Evolutionary conservation across 208 protist species (phyloP).

Genomic region (Trypanosomatidae sp.): DNA sequence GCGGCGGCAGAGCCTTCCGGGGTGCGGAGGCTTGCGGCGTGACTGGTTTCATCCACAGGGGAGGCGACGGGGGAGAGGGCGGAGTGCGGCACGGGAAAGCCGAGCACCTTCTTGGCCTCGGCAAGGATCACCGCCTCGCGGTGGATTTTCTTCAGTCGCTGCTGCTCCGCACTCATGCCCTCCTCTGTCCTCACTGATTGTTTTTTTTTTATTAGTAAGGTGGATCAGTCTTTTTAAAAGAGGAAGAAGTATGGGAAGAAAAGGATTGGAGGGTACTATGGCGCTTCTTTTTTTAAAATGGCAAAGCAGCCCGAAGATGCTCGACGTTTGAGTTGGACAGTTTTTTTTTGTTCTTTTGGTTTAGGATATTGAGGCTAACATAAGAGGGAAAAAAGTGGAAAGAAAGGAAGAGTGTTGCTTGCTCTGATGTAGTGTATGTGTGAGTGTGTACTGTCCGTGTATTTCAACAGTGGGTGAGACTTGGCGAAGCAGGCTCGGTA

Average conservation of each 20-base stretch:
- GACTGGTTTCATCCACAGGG: background rate
- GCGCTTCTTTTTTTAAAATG: too few relatives aligned
- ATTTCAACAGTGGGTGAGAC: background rate
- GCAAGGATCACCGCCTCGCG: slow-evolving; percentile 34
- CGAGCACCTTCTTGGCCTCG: slow-evolving; percentile 33
- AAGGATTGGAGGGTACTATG: background rate
- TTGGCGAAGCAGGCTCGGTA: too few relatives aligned
- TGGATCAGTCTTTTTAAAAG: too few relatives aligned
- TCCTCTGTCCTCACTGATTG: background rate
- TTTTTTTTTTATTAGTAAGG: too few relatives aligned
- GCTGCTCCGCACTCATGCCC: slow-evolving; percentile 27
- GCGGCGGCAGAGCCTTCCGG: slow-evolving; percentile 5
- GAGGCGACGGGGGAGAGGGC: background rate
- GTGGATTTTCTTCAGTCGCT: slow-evolving; percentile 20
- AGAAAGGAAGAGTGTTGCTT: too few relatives aligned
- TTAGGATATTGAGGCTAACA: too few relatives aligned
- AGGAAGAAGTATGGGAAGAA: background rate
- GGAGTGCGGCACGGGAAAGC: slow-evolving; percentile 6
- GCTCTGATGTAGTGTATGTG: background rate
- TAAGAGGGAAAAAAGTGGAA: background rate
- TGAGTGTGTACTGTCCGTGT: background rate
- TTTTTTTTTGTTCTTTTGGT: too few relatives aligned
- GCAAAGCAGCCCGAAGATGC: too few relatives aligned
- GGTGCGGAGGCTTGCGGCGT: background rate
- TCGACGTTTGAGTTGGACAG: too few relatives aligned